Evolutionary conservation across 768 basidiomycete genomes (phyloP).

Genomic region (Artomyces pyxidatus): DNA sequence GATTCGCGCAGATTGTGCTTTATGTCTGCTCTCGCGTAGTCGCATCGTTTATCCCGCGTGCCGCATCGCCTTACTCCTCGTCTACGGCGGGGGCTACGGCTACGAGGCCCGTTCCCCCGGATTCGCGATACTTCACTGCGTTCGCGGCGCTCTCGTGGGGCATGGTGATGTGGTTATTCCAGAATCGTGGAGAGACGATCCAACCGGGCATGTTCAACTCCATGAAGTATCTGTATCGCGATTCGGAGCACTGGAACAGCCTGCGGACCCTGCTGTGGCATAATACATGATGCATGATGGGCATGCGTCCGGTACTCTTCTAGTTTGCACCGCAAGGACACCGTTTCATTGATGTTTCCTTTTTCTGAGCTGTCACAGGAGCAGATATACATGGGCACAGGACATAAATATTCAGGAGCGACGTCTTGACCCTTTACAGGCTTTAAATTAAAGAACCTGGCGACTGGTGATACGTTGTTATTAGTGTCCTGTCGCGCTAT

Average conservation of each 20-base stretch:
- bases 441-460: too few species aligned
- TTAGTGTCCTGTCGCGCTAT: too few species aligned
- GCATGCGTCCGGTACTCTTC: neutral
- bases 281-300: conserved; percentile 47
- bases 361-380: neutral
- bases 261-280: conserved; percentile 87
- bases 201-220: conserved; percentile 96
- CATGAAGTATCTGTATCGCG: conserved; percentile 92
- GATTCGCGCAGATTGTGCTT: conserved; percentile 72
- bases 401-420: too few species aligned
- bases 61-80: conserved; percentile 43
- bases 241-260: conserved; percentile 81
- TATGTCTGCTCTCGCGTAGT: conserved; percentile 92
- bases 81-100: conserved; percentile 32
- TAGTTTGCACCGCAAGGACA: neutral
- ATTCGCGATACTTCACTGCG: conserved; percentile 74
- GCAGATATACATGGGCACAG: neutral
- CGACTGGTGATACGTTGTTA: too few species aligned
- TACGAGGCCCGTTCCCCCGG: conserved; percentile 72
- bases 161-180: conserved; percentile 94
- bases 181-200: conserved; percentile 79
- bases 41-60: conserved; percentile 85
- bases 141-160: conserved; percentile 93
- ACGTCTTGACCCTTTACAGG: too few species aligned
- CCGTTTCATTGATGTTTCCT: neutral